Base-by-base conservation (phyloP, 257 asterid species). In the Catharanthus roseus region DNA sequence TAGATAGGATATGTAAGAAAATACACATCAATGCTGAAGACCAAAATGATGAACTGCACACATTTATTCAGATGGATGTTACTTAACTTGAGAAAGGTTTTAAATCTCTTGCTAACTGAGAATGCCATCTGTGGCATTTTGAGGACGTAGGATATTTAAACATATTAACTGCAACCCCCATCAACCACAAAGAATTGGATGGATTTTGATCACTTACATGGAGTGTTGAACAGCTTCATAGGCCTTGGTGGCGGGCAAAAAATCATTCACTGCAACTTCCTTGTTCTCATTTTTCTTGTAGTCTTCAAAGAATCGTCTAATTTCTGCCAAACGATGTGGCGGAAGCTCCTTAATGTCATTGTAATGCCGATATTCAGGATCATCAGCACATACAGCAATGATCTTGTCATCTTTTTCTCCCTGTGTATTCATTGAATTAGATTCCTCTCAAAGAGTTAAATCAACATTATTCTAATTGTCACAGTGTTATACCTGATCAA, bases 321-420 rank as follows among this genome's bases (percentile, higher is more conserved):
- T 93, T 77, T 93, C 97, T 78, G 96, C 93, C 85, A 89, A 79
- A 58, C 96, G 85, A 80, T 93, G 96, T 47, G 96, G 96, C 56
- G 99, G 99, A 77, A 93, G 87, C 82, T 93, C 96, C 49, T 86
- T 91, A 63, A 93, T 89, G 78, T 93, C 97, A 3, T 83, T 81
- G 75, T 84, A 91, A 78, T 93, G 89, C 55, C 86, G 81, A 74
- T 91, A 93, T 75, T 93, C 96, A 24, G 96, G 97, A 76, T 93
- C 96, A 83, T 91, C 98, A 49, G 96, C 97, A 78, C 98, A 91
- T 8, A 90, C 97, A 56, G 97, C 97, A 78, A 93, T 91, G 77
- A 93, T 93, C 89, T 93, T 93, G 86, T 93, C 96, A 74, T 93
- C 99, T 74, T 80, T 85, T 81, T 91, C 97, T 34, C 99, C 96